A percentile compares a stretch with the other conserved stretches of the same genome.
Evolutionary conservation across 164 flowering plant genomes (phyloP).

Genomic region (Santalum album): DNA sequence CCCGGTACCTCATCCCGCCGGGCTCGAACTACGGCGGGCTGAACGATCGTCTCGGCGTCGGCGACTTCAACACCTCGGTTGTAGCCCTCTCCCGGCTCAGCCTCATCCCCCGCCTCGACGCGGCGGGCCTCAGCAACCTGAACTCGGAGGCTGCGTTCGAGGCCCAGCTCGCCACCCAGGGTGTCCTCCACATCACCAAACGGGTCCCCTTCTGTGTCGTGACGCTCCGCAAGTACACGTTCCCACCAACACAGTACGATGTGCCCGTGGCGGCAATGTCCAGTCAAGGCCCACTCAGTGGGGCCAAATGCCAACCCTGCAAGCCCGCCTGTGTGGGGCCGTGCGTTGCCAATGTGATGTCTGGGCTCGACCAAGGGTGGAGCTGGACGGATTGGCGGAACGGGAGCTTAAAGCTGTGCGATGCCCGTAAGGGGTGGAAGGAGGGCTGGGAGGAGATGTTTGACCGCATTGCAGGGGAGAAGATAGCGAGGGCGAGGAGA

Average conservation of each 20-base stretch:
- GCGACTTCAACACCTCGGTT: slow-evolving; percentile 52
- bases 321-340: slow-evolving; percentile 42
- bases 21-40: slow-evolving; percentile 81
- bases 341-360: slow-evolving; percentile 55
- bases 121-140: slow-evolving; percentile 43
- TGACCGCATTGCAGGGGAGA: slow-evolving; percentile 47
- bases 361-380: slow-evolving; percentile 40
- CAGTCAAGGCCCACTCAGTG: slow-evolving; percentile 76
- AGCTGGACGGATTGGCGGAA: slow-evolving; percentile 78
- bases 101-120: slow-evolving; percentile 61
- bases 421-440: slow-evolving; percentile 72
- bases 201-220: slow-evolving; percentile 84
- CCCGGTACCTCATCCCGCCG: slow-evolving; percentile 60
- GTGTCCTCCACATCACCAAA: slow-evolving; percentile 26
- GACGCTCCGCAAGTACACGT: slow-evolving; percentile 53
- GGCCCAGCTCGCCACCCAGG: slow-evolving; percentile 58
- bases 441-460: slow-evolving; percentile 66
- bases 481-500: slow-evolving; percentile 36
- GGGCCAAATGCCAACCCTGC: slow-evolving; percentile 93
- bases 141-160: slow-evolving; percentile 86
- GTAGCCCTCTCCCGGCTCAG: slow-evolving; percentile 90
- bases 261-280: slow-evolving; percentile 85
- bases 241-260: slow-evolving; percentile 53
- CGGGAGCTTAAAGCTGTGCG: slow-evolving; percentile 55
- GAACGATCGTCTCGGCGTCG: slow-evolving; percentile 86